Conservation (phyloP, 2,329 filamentous ascomycete species). For the Xylariaceae sp. region DNA sequence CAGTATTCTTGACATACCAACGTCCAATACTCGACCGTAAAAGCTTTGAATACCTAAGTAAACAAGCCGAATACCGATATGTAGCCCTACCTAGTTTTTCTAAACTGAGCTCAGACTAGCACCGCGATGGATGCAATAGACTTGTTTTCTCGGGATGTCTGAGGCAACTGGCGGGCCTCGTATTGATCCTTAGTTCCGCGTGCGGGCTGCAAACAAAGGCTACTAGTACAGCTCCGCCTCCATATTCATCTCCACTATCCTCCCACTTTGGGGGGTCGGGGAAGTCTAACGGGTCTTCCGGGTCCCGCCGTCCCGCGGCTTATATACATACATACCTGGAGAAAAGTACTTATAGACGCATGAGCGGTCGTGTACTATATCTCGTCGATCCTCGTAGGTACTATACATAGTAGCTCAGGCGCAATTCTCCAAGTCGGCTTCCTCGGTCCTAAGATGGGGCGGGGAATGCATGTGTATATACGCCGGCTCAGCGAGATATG, state of each 20-base stretch:
- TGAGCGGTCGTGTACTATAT: neutral
- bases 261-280: neutral
- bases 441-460: too few species aligned
- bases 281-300: neutral
- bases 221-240: too few species aligned
- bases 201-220: neutral
- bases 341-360: neutral
- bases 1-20: neutral
- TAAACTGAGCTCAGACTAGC: neutral
- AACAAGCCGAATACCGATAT: too few species aligned
- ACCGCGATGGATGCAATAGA: neutral
- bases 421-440: too few species aligned
- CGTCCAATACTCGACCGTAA: neutral
- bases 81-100: neutral
- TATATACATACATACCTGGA: neutral
- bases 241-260: neutral
- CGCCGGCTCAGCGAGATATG: too few species aligned
- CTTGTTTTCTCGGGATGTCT: neutral
- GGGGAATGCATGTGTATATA: neutral
- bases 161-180: neutral
- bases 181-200: neutral
- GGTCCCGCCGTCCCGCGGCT: neutral
- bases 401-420: too few species aligned
- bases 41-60: neutral
- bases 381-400: neutral